Conservation (phyloP, 768 basidiomycete genomes). For the Candolleomyces aberdarensis region DNA sequence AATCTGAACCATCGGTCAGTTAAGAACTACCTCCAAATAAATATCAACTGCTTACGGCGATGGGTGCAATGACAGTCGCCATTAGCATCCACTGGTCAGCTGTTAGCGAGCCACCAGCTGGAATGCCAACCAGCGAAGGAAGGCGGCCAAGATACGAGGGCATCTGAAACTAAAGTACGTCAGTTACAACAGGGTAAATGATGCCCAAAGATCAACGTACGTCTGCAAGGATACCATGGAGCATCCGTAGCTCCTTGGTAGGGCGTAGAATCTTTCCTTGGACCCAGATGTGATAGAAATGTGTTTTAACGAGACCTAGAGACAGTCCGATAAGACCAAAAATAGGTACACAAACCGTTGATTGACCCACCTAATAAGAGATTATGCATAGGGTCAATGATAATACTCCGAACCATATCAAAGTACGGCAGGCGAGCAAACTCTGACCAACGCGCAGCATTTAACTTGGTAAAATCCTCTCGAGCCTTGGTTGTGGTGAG, state of each 20-base stretch:
- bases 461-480: not conserved
- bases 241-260: not conserved
- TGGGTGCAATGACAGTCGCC: slow-evolving; percentile 23
- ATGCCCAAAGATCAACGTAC: not conserved
- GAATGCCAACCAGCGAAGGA: slow-evolving; percentile 24
- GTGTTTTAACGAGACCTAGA: not conserved
- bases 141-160: slow-evolving; percentile 8
- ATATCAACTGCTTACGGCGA: slow-evolving; percentile 17
- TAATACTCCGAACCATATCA: not conserved
- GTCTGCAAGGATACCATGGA: not conserved
- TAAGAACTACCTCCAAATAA: not conserved
- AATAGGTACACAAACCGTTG: not conserved
- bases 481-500: not conserved
- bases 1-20: not conserved
- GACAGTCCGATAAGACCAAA: too few relatives aligned
- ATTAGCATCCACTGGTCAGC: slow-evolving; percentile 32
- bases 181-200: too few relatives aligned
- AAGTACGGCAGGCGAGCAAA: not conserved
- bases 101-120: slow-evolving; percentile 29
- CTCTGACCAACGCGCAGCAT: not conserved
- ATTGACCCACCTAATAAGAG: not conserved
- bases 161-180: not conserved
- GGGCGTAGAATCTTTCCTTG: not conserved
- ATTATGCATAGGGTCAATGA: not conserved
- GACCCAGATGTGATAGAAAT: not conserved